Percentiles rank a stretch among this genome's conserved stretches.
phyloP scores from a whole-genome alignment of 2,329 filamentous ascomycete genomes.

The Erysiphe pisi region DNA sequence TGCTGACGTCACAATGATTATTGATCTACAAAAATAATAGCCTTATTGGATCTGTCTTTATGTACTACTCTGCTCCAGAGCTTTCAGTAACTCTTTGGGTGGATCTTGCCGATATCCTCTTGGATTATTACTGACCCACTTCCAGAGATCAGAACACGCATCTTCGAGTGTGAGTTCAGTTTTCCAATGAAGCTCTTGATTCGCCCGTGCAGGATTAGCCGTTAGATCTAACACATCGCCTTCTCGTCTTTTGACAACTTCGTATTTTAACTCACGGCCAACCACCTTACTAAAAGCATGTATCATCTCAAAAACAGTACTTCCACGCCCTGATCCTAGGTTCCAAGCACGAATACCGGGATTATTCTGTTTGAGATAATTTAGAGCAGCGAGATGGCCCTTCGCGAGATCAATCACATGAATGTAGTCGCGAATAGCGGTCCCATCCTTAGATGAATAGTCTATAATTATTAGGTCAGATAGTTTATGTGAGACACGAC shows the following conservation, averaged over 20 bases:
- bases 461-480: constrained; percentile 44
- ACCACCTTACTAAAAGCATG: constrained; percentile 83
- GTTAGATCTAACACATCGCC: constrained; percentile 94
- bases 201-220: constrained; percentile 76
- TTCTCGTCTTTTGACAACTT: constrained; percentile 68
- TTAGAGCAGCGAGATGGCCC: constrained; percentile 79
- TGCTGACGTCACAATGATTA: no score
- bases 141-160: constrained; percentile 89
- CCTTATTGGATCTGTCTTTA: not conserved
- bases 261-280: constrained; percentile 73
- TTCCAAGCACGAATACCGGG: constrained; percentile 96
- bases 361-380: constrained; percentile 71
- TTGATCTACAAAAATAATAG: not conserved
- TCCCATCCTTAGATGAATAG: constrained; percentile 82
- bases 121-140: constrained; percentile 95
- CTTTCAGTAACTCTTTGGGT: constrained; percentile 67
- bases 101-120: constrained; percentile 87
- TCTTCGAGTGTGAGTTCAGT: constrained; percentile 82
- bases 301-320: constrained; percentile 96
- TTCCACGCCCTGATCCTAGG: constrained; percentile 83
- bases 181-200: constrained; percentile 84
- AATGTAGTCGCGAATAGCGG: constrained; percentile 95
- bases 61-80: constrained; percentile 41
- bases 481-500: not conserved
- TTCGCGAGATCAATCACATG: constrained; percentile 83